Conservation (phyloP, 1,284 basidiomycete genomes). For the Lentinus polychrous region DNA sequence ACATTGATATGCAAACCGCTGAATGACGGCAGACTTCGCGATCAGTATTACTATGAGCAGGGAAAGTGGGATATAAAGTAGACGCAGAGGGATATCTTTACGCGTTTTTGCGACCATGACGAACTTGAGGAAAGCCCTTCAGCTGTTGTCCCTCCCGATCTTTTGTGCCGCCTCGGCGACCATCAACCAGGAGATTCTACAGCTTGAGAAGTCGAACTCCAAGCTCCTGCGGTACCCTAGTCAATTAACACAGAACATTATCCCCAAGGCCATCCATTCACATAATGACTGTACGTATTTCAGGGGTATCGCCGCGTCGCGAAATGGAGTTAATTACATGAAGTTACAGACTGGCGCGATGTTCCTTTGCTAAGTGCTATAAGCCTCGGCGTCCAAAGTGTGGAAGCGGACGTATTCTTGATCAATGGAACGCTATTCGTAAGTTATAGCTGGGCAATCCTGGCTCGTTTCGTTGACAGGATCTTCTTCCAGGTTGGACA, state of each 20-base stretch:
- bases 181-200: constrained; percentile 32
- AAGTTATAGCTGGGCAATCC: constrained; percentile 8
- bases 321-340: background rate
- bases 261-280: constrained; percentile 46
- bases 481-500: constrained; percentile 39
- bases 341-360: constrained; percentile 45
- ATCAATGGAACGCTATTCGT: constrained; percentile 42
- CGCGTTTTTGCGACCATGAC: no score
- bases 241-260: constrained; percentile 42
- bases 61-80: no score
- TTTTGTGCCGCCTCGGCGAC: constrained; percentile 17
- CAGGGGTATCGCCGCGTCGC: background rate
- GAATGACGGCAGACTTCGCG: no score
- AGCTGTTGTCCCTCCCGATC: no score
- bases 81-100: no score
- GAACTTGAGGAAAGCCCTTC: no score
- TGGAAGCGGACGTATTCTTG: constrained; percentile 50
- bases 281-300: constrained; percentile 45
- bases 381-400: constrained; percentile 44
- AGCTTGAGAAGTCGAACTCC: constrained; percentile 36
- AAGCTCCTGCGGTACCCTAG: constrained; percentile 40
- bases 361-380: constrained; percentile 43
- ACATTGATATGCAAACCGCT: no score
- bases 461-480: background rate
- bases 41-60: no score